These are phyloP conservation scores for Coccomyxa sp. DNA, from an alignment of 139 green algal genomes.

Conservation along the genomic window DNA sequence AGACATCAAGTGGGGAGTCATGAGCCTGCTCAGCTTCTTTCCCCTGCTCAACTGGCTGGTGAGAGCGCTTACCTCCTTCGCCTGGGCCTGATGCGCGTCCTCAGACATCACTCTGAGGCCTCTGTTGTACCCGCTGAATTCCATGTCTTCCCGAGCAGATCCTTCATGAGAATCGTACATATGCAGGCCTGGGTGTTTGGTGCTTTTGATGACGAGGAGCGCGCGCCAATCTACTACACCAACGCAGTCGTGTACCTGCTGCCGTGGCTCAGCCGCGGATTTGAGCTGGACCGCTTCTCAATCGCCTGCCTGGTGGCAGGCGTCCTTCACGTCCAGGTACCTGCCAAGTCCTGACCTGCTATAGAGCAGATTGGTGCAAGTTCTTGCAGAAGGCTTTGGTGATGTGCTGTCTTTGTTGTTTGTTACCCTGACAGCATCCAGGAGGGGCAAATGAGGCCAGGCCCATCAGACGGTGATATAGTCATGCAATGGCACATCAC, in stretches of 20 bases:
- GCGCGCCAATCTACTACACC: conserved; percentile 45
- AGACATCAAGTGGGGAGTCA: conserved; percentile 54
- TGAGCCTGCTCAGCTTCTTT: conserved; percentile 53
- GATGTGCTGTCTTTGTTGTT: not conserved
- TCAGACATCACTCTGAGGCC: not conserved
- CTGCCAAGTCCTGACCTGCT: not conserved
- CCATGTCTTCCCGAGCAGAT: not conserved
- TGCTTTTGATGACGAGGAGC: conserved; percentile 47
- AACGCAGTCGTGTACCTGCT: conserved; percentile 57
- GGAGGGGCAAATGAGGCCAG: too few relatives aligned
- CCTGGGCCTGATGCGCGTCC: not conserved
- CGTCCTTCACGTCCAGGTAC: conserved; percentile 56
- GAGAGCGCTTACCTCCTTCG: not conserved
- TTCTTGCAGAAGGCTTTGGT: not conserved
- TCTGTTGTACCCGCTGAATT: not conserved
- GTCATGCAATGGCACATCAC: too few relatives aligned
- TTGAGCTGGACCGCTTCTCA: conserved; percentile 51
- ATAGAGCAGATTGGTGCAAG: not conserved
- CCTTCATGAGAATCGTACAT: not conserved
- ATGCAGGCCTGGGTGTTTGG: conserved; percentile 63
- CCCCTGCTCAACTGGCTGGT: conserved; percentile 64
- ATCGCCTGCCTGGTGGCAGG: conserved; percentile 38
- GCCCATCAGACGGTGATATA: too few relatives aligned
- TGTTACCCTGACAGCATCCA: not conserved
- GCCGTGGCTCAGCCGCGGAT: conserved; percentile 55